phyloP scores from a whole-genome alignment of 148 eudicot genomes.

The Selenicereus undatus region DNA sequence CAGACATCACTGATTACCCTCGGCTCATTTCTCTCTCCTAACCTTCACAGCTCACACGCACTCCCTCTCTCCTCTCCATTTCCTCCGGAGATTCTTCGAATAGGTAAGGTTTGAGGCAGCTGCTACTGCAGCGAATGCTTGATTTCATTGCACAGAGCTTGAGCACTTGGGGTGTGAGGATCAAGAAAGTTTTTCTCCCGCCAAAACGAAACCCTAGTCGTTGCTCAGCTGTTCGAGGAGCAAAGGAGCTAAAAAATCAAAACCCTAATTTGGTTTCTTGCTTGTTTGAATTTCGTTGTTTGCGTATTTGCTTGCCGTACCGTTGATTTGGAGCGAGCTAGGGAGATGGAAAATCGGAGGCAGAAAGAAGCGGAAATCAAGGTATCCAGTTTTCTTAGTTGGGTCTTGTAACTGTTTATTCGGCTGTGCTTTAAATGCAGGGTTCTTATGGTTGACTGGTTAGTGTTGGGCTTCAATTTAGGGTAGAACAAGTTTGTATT shows the following conservation, averaged over 20 bases:
- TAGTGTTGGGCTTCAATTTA: neutral
- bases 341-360: constrained; percentile 23
- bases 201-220: constrained; percentile 15
- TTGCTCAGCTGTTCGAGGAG: neutral
- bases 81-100: neutral
- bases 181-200: constrained; percentile 1
- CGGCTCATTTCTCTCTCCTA: neutral
- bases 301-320: neutral
- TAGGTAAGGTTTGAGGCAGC: neutral
- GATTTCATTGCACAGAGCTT: neutral
- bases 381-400: constrained; percentile 1
- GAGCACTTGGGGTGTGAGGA: neutral
- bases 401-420: constrained; percentile 3
- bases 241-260: neutral
- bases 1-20: constrained; percentile 5
- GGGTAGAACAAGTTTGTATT: neutral
- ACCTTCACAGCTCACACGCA: too few species aligned
- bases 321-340: constrained; percentile 1
- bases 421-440: neutral
- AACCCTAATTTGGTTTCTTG: neutral
- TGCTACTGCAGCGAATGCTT: neutral
- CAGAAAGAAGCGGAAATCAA: constrained; percentile 17
- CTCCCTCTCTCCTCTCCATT: neutral
- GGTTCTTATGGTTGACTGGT: neutral
- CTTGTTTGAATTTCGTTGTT: neutral